Base-by-base conservation (phyloP, 768 basidiomycete species). In the Suillus subluteus region DNA sequence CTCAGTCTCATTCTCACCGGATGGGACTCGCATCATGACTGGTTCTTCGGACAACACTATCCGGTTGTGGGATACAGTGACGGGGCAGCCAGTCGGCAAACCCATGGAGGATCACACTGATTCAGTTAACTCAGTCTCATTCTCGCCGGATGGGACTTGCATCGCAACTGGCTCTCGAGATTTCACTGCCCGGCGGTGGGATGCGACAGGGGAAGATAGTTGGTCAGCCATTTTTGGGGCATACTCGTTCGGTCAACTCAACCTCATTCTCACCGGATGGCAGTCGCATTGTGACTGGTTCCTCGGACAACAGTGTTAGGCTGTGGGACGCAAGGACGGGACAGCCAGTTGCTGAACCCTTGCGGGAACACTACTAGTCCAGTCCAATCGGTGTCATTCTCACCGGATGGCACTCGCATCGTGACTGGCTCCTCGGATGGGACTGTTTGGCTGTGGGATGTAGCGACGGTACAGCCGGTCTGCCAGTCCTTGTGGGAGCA, bases 41-140 rank as follows among this genome's bases (percentile, higher is more conserved):
- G 70, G 71, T 12, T 73, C 74, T 16, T 11, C 26, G 2, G 73
- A 74, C 62, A 65, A 52, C 1, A 71, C 67, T 13, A 48, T 75
- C 26, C 23, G 58, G 1, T 12, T 71, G 15, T 76, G 75, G 75
- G 63, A 74, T 67, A 62, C 58, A 16, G 61, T 38, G 23, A 73
- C 55, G 5, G 56, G 65, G 9, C 44, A 55, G 16, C 37, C 41
- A 54, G 11, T 56, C 5, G 48, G n/a, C 32, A 41, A 43, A 26
- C 37, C 62, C 23, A 13, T 66, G 13, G 3, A 55, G 44, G 68
- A 40, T 6, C 68, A 69, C 59, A 62, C 48, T 16, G 58, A 40
- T 43, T 26, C 21, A 11, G 64, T 69, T 23, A 30, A 23, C 0
- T 69, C 68, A 2, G 52, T 68, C 16, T 62, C 67, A 7, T 68